Evolutionary conservation across 352 stramenopile genomes (phyloP).

Genomic region (Pythium dissimile): DNA sequence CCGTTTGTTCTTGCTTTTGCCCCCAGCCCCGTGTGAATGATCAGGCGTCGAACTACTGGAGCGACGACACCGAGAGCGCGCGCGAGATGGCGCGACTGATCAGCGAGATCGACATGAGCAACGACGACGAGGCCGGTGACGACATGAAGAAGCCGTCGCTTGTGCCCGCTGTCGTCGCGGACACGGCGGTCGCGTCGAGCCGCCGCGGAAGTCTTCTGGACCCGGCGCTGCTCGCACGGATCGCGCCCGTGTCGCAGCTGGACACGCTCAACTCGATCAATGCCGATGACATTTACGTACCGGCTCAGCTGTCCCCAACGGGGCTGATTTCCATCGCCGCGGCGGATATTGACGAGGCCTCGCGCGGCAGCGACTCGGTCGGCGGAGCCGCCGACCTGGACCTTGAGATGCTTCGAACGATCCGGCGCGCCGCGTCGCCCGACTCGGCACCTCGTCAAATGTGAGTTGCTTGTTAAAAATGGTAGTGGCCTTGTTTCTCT

Average conservation of each 20-base stretch:
- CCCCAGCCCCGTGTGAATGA: slow-evolving; percentile 60
- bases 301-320: slow-evolving; percentile 61
- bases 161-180: slow-evolving; percentile 23
- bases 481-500: too few species aligned
- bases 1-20: neutral
- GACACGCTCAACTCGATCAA: slow-evolving; percentile 33
- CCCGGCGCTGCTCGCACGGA: slow-evolving; percentile 27
- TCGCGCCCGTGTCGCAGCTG: slow-evolving; percentile 19
- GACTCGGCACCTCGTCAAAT: slow-evolving; percentile 11
- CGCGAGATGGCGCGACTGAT: slow-evolving; percentile 62
- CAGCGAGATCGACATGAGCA: slow-evolving; percentile 44
- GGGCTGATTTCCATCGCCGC: slow-evolving; percentile 82
- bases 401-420: slow-evolving; percentile 54
- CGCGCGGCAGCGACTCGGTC: slow-evolving; percentile 22
- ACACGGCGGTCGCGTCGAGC: neutral
- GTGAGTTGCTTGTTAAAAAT: slow-evolving; percentile 2
- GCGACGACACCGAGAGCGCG: slow-evolving; percentile 68
- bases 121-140: slow-evolving; percentile 27
- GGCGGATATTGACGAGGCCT: slow-evolving; percentile 75
- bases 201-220: slow-evolving; percentile 10
- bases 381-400: slow-evolving; percentile 50
- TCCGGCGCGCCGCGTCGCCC: slow-evolving; percentile 27
- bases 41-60: slow-evolving; percentile 71
- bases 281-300: slow-evolving; percentile 46
- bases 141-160: slow-evolving; percentile 48